Evolutionary conservation across 495 filamentous ascomycete species (phyloP).

Genomic region (Penicillium waksmanii): DNA sequence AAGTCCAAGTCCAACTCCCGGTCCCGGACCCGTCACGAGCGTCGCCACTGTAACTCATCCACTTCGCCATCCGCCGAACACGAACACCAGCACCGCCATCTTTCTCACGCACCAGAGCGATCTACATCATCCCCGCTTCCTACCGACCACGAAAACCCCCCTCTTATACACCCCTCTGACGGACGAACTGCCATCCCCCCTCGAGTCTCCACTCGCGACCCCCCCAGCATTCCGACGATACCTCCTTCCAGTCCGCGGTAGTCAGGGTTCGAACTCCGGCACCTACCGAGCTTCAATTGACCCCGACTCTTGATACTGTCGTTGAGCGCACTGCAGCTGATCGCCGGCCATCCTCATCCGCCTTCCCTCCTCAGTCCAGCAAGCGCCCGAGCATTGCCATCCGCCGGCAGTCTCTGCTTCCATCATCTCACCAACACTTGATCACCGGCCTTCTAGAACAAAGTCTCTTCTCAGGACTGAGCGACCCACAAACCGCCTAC

Average conservation of each 20-base stretch:
- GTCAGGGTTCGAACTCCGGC: slow-evolving; percentile 19
- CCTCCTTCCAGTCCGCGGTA: slow-evolving; percentile 23
- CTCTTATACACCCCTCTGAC: slow-evolving; percentile 28
- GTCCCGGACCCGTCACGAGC: slow-evolving; percentile 6
- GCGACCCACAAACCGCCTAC: slow-evolving; percentile 26
- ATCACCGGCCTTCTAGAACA: slow-evolving; percentile 47
- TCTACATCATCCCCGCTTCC: slow-evolving; percentile 18
- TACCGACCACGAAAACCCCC: slow-evolving; percentile 23
- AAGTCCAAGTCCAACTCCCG: slow-evolving; percentile 7
- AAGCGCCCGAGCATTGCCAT: slow-evolving; percentile 48
- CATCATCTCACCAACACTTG: slow-evolving; percentile 47
- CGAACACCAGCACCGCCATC: slow-evolving; percentile 15
- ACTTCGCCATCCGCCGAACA: slow-evolving; percentile 16
- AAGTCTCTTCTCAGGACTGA: slow-evolving; percentile 29
- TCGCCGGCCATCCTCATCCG: slow-evolving; percentile 23
- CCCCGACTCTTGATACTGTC: slow-evolving; percentile 39
- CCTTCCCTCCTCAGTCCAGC: slow-evolving; percentile 21
- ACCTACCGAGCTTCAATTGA: slow-evolving; percentile 31
- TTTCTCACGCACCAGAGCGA: slow-evolving; percentile 11
- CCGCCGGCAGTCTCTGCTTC: slow-evolving; percentile 56
- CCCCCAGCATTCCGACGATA: slow-evolving; percentile 33
- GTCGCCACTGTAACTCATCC: slow-evolving; percentile 12
- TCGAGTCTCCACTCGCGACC: slow-evolving; percentile 26
- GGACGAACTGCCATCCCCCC: slow-evolving; percentile 25
- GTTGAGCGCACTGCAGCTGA: slow-evolving; percentile 29